Conservation (phyloP, 2,329 filamentous ascomycete genomes). For the Ophiostoma australiae region DNA sequence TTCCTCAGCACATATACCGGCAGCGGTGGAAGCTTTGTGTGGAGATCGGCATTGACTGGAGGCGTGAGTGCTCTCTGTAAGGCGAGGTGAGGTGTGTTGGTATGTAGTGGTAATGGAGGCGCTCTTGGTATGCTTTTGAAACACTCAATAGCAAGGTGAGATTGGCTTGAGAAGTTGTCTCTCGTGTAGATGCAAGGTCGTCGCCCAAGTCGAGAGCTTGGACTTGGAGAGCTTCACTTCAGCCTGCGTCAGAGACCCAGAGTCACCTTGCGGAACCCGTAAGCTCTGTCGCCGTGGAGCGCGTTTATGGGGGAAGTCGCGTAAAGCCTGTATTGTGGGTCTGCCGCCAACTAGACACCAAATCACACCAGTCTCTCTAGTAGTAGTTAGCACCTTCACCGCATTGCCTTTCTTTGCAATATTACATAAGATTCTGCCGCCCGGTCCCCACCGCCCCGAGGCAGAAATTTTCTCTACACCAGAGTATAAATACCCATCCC, state of each 20-base stretch:
- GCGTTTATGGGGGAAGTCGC: not conserved
- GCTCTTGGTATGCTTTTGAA: not conserved
- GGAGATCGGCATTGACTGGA: constrained; percentile 14
- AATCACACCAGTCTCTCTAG: not conserved
- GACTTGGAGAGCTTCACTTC: not conserved
- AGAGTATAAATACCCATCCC: constrained; percentile 41
- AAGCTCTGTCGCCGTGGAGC: not conserved
- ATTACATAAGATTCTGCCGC: constrained; percentile 15
- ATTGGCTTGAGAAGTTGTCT: not conserved
- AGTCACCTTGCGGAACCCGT: not conserved
- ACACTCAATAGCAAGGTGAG: not conserved
- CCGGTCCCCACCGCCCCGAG: not conserved
- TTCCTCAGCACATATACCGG: constrained; percentile 4
- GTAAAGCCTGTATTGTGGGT: not conserved
- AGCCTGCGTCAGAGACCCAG: not conserved
- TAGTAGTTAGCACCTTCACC: not conserved
- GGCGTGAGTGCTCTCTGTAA: not conserved
- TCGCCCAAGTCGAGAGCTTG: not conserved
- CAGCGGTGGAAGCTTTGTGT: not conserved
- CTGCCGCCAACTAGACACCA: not conserved
- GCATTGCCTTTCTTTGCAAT: not conserved
- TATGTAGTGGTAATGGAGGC: not conserved
- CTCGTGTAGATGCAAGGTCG: not conserved
- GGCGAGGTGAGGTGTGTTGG: not conserved
- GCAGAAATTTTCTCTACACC: not conserved